Evolutionary conservation across 1,284 basidiomycete genomes (phyloP).

Genomic region (Ustilago loliicola): DNA sequence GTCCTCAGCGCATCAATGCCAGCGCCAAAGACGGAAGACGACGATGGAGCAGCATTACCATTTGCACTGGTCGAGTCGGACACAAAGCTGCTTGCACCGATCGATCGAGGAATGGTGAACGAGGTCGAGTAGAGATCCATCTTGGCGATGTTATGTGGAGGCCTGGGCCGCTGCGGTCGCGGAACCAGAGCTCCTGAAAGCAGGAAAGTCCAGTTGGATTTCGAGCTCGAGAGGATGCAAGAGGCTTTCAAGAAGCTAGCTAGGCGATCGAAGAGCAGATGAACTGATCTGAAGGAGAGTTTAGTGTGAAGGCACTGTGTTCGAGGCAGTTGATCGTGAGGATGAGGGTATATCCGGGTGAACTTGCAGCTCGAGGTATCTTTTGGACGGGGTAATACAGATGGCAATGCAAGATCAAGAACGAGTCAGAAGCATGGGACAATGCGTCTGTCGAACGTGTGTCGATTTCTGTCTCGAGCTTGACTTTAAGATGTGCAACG

Average conservation of each 20-base stretch:
- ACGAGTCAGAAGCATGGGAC: constrained; percentile 7
- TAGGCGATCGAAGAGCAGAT: neutral
- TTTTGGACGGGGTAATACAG: constrained; percentile 18
- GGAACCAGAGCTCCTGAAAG: constrained; percentile 22
- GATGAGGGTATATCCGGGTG: constrained; percentile 20
- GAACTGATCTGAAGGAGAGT: constrained; percentile 6
- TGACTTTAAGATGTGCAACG: neutral
- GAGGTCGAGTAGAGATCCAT: constrained; percentile 65
- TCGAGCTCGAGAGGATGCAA: constrained; percentile 12
- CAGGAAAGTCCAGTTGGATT: constrained; percentile 25
- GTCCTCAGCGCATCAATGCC: constrained; percentile 14
- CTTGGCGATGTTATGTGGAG: constrained; percentile 14
- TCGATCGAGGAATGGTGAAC: constrained; percentile 60
- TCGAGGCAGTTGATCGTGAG: neutral
- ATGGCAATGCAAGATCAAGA: constrained; percentile 17
- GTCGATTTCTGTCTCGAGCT: neutral
- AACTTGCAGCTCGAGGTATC: constrained; percentile 28
- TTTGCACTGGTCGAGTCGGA: constrained; percentile 29
- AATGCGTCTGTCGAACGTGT: neutral
- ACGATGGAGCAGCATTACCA: constrained; percentile 19
- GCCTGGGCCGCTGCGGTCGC: constrained; percentile 24
- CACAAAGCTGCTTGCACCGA: constrained; percentile 43
- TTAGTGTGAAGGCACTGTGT: neutral
- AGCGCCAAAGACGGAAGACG: constrained; percentile 22
- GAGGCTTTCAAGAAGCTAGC: neutral